Evolutionary conservation across 31 red algal genomes (phyloP).

Genomic region (Odonthalia washingtoniensis): DNA sequence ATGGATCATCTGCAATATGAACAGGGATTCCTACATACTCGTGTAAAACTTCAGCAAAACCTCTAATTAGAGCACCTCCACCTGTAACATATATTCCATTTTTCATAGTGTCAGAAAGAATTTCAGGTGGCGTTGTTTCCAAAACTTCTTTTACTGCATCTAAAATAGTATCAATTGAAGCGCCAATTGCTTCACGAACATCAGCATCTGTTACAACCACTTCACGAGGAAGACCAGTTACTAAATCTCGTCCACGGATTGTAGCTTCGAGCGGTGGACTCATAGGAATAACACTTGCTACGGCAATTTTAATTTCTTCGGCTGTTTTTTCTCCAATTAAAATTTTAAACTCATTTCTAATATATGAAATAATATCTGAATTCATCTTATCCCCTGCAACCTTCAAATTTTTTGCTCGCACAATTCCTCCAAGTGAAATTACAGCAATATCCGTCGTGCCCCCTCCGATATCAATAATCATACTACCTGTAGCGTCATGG

Average conservation of each 20-base stretch:
- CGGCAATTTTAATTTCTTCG: neutral
- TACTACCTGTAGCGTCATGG: neutral
- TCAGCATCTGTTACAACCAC: neutral
- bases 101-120: neutral
- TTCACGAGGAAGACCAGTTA: neutral
- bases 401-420: neutral
- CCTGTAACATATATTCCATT: neutral
- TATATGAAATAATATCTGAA: neutral
- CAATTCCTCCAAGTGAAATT: neutral
- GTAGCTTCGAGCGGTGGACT: neutral
- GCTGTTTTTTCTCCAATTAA: neutral
- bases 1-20: slow-evolving; percentile 4
- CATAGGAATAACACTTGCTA: neutral
- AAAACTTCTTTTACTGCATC: neutral
- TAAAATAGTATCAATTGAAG: neutral
- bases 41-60: neutral
- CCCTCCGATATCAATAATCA: slow-evolving; percentile 25
- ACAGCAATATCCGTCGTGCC: slow-evolving; percentile 30
- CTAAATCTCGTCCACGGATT: neutral
- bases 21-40: neutral
- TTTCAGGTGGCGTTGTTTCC: neutral
- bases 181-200: neutral
- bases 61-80: neutral
- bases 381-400: neutral
- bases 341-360: neutral